Base-by-base conservation (phyloP, 2,329 filamentous ascomycete genomes). In the Raffaelea ambrosiae region DNA sequence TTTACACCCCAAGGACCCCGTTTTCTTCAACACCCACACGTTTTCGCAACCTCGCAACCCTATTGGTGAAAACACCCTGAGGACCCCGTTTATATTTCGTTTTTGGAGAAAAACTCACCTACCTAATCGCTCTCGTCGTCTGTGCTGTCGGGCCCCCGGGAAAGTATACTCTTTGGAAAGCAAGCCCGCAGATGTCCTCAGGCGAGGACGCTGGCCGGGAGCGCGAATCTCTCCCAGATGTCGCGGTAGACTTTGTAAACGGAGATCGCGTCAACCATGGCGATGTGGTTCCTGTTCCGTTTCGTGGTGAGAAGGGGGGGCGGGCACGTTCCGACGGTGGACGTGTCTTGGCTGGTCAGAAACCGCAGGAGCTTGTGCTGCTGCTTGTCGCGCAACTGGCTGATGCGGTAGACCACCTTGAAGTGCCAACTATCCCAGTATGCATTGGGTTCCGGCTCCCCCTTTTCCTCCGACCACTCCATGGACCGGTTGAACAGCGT, bases 401-500 rank as follows among this genome's bases (percentile, higher is more conserved):
- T 5, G 23, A 44, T 44, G 23, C 8, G 18, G 21, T 4, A 31
- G 9, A 18, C 26, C 26, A 35, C 29, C 10, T 21, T 19, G 9
- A 4, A n/a, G 21, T 19, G 42, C 4, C n/a, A 14, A 8, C 18
- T 13, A 14, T 44, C 18, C 40, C 40, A 38, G 38, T 40, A 49
- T 10, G 49, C 26, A 19, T 40, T 38, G 35, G 35, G 35, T n/a
- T 38, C 35, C 5, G 5, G 14, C 35, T 19, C 8, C 13, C 16
- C 35, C 26, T 29, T 13, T 13, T 29, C 41, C 19, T 40, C 21
- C 26, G 36, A 47, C 42, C 35, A 31, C 19, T 26, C 36, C 10
- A 22, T 31, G 18, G 7, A 44, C 23, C 60, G 49, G 40, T 61
- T 57, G 40, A 63, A 63, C 4, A 61, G 38, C 0, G 57, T 51